phyloP scores from a whole-genome alignment of 2,329 filamentous ascomycete species.

The Fusarium lateritium region DNA sequence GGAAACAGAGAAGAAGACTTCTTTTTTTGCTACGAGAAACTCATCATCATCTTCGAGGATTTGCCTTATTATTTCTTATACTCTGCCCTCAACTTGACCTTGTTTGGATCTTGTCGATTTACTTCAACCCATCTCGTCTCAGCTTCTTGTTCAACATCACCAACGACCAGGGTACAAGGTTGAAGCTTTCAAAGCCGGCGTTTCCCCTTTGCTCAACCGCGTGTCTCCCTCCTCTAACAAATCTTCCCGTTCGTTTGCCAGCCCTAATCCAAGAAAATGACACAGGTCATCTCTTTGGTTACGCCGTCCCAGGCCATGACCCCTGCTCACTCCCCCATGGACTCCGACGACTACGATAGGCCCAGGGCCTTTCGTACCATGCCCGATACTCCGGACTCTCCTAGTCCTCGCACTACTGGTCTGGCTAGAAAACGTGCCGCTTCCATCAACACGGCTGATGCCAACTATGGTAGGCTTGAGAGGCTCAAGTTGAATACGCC shows the following conservation, averaged over 20 bases:
- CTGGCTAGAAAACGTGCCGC: constrained; percentile 61
- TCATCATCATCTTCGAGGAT: constrained; percentile 6
- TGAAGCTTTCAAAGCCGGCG: constrained; percentile 5
- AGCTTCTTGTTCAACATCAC: constrained; percentile 20
- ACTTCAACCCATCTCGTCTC: constrained; percentile 11
- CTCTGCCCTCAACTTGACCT: constrained; percentile 8
- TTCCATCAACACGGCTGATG: constrained; percentile 62
- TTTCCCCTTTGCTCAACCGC: constrained; percentile 6
- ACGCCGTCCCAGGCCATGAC: constrained; percentile 46
- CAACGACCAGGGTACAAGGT: constrained; percentile 17
- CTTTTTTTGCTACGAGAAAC: constrained; percentile 3
- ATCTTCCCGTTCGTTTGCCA: constrained; percentile 40
- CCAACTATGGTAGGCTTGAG: constrained; percentile 55
- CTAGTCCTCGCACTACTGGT: constrained; percentile 45
- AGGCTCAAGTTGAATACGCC: constrained; percentile 50
- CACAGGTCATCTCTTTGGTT: constrained; percentile 51
- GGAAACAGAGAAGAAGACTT: constrained; percentile 8
- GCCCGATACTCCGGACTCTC: constrained; percentile 45
- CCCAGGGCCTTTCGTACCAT: constrained; percentile 38
- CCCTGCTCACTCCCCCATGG: constrained; percentile 46
- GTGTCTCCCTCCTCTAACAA: too few species aligned
- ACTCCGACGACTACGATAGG: constrained; percentile 43
- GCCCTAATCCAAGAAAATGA: constrained; percentile 43
- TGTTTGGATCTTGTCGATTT: constrained; percentile 5
- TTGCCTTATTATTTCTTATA: constrained; percentile 25